Conservation (phyloP, 306 rosid species). For the Cucurbita ficifolia region DNA sequence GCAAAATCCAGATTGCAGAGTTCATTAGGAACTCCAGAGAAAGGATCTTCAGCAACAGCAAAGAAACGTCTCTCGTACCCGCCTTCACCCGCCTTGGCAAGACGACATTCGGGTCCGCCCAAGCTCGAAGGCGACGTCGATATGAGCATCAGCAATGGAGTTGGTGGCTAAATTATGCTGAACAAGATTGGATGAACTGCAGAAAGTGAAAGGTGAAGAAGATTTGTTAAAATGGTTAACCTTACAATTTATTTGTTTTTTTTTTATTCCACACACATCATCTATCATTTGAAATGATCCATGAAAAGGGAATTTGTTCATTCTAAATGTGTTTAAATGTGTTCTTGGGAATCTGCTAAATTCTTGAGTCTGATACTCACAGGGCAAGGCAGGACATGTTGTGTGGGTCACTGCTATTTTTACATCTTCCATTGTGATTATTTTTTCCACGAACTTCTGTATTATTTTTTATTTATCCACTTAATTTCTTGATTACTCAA, state of each 20-base stretch:
- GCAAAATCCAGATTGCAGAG: constrained; percentile 40
- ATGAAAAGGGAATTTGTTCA: background rate
- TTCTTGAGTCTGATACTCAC: background rate
- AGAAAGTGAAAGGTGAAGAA: background rate
- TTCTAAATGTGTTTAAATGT: background rate
- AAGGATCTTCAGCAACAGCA: constrained; percentile 17
- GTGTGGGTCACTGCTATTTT: background rate
- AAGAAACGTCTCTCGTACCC: constrained; percentile 49
- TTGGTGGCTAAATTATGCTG: background rate
- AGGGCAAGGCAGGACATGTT: background rate
- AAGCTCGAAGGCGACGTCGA: constrained; percentile 37
- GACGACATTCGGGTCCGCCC: constrained; percentile 43
- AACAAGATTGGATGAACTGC: background rate
- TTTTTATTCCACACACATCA: background rate
- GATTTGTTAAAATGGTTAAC: background rate
- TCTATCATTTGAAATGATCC: background rate
- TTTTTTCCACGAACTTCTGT: background rate
- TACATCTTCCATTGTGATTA: constrained; percentile 3
- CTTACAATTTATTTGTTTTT: background rate
- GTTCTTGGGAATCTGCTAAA: background rate
- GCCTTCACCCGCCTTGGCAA: constrained; percentile 19
- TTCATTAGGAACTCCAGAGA: constrained; percentile 29
- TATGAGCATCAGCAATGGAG: constrained; percentile 30
- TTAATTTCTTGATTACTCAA: background rate
- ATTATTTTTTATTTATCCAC: background rate